Evolutionary conservation across 2,329 filamentous ascomycete genomes (phyloP).

Genomic region (Fusarium burgessii): DNA sequence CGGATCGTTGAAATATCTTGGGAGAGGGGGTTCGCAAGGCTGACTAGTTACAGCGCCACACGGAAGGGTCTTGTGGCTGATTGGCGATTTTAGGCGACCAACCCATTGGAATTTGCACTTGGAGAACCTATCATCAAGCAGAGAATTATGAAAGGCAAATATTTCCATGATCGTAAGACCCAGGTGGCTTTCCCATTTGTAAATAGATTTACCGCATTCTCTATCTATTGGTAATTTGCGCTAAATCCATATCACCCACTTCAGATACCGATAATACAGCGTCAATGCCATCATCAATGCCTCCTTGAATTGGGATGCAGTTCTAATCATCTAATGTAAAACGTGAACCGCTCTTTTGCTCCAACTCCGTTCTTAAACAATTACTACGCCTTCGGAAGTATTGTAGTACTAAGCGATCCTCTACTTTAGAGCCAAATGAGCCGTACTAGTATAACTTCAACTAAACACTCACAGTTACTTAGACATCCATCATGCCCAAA

Average conservation of each 20-base stretch:
- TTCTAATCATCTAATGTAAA: no score
- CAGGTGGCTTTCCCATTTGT: not conserved
- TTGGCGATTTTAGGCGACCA: slow-evolving; percentile 11
- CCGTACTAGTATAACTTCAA: not conserved
- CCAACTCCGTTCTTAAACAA: no score
- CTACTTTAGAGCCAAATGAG: not conserved
- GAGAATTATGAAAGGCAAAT: not conserved
- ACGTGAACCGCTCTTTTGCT: no score
- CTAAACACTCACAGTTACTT: not conserved
- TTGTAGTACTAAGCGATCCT: no score
- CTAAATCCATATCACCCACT: no score
- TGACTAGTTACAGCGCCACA: slow-evolving; percentile 24
- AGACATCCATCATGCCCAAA: not conserved
- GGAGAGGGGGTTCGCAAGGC: slow-evolving; percentile 28
- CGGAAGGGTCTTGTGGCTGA: slow-evolving; percentile 29
- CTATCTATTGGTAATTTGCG: no score
- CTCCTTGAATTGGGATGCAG: no score
- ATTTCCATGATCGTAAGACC: not conserved
- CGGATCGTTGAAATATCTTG: slow-evolving; percentile 6
- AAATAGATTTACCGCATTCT: no score
- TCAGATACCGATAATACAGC: no score
- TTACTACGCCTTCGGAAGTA: no score
- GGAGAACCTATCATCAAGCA: not conserved
- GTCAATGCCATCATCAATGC: no score
- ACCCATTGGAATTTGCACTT: not conserved